Evolutionary conservation across 345 rosid species (phyloP), one percentile per base, ranked within the genome.

Genomic region (Lepidium didymum): DNA sequence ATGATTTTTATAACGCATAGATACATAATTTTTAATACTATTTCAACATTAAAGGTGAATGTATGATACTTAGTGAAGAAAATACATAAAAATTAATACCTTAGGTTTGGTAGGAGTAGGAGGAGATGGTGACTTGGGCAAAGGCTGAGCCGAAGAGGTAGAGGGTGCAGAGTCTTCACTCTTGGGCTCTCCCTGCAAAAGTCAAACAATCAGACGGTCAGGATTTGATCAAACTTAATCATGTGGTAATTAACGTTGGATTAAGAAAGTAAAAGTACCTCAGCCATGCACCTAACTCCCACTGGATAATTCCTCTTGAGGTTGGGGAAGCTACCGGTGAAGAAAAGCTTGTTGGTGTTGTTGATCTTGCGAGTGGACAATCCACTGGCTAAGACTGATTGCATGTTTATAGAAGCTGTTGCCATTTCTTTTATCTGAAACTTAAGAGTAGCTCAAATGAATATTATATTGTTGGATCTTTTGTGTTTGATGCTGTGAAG

Each of bases 241-340:
- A 46, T 11, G 41, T 4, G 10, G 2, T 5, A 42, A 11, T 7
- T 40, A 46, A 10, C 23, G 10, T 50, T 38, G 15, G 27, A 31
- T 69, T 4, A 7, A 10, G 35, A 31, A 18, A 63, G 37, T 29
- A 5, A 19, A 2, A 55, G 8, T 67, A 80, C 89, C 84, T 78
- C 69, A 4, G 84, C 64, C 81, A 56, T 75, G 80, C 85, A 85
- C 23, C 77, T 69, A 19, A 87, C 84, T 1, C 65, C 58, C 21
- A 65, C 21, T 1, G 74, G 46, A 3, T 15, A 74, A 49, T 41
- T 71, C 61, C 79, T 83, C 37, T 56, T 69, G 12, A 69, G 23
- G 43, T 66, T 56, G 3, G 78, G 64, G 21, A 61, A 29, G 15
- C 45, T 51, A 29, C 63, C 50, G 5, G 77, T 77, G 9, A 62